Percentiles rank a stretch among this genome's conserved stretches.
phyloP scores from a whole-genome alignment of 129 eudicot genomes.

The Heracleum sosnowskyi region DNA sequence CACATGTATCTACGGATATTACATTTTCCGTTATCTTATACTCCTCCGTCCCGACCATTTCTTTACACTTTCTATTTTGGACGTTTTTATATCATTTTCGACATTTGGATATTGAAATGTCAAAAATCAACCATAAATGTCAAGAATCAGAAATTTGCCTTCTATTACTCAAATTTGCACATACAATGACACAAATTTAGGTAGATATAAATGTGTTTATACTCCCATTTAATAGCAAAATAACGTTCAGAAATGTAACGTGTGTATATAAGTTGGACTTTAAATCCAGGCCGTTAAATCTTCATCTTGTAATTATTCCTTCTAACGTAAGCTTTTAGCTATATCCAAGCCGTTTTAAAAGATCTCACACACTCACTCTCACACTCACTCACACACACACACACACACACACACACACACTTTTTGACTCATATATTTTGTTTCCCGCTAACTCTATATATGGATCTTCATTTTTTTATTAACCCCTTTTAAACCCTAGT shows the following conservation, averaged over 20 bases:
- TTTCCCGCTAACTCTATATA: constrained; percentile 33
- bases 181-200: too few relatives aligned
- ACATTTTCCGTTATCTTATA: too few relatives aligned
- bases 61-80: too few relatives aligned
- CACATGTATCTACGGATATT: too few relatives aligned
- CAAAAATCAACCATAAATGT: too few relatives aligned
- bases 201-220: too few relatives aligned
- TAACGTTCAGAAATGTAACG: constrained; percentile 1
- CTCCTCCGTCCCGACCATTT: too few relatives aligned
- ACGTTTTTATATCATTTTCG: too few relatives aligned
- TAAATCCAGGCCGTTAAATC: background rate
- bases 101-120: too few relatives aligned
- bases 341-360: constrained; percentile 3
- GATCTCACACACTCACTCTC: background rate
- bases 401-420: background rate
- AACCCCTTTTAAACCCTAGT: constrained; percentile 14
- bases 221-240: background rate
- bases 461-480: constrained; percentile 11
- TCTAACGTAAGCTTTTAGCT: constrained; percentile 20
- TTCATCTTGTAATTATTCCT: constrained; percentile 8
- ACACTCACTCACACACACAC: too few relatives aligned
- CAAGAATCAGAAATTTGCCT: too few relatives aligned
- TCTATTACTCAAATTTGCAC: too few relatives aligned
- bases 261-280: background rate
- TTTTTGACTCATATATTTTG: background rate